phyloP scores from a whole-genome alignment of 306 rosid species.

The Gynostemma pentaphyllum region DNA sequence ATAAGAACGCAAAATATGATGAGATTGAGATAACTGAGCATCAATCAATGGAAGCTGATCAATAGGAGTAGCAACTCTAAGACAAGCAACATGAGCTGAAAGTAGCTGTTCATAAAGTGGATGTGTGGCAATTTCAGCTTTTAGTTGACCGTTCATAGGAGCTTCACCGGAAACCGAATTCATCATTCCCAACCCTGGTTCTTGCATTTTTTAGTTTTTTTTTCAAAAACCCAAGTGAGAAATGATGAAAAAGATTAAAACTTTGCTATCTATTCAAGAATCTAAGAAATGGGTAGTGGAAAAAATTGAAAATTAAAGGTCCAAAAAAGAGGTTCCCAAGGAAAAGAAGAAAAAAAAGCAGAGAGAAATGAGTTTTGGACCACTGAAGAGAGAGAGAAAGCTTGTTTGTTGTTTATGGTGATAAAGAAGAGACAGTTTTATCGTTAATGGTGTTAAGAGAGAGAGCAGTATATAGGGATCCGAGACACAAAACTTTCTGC shows the following conservation, averaged over 20 bases:
- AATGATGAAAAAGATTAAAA: too few species aligned
- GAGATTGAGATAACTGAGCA: constrained; percentile 82
- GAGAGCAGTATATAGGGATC: constrained; percentile 1
- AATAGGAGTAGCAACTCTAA: constrained; percentile 90
- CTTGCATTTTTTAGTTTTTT: constrained; percentile 85
- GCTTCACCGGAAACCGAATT: constrained; percentile 23
- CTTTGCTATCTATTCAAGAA: background rate
- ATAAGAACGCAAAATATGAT: constrained; percentile 68
- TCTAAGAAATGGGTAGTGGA: background rate
- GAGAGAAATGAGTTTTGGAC: background rate
- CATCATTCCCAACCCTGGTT: constrained; percentile 67
- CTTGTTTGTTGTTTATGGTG: background rate
- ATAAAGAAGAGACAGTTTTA: constrained; percentile 4
- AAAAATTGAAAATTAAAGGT: background rate
- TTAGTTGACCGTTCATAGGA: constrained; percentile 34
- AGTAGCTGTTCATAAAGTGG: constrained; percentile 82
- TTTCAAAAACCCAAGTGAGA: too few species aligned
- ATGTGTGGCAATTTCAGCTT: constrained; percentile 84
- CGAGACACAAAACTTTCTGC: constrained; percentile 11
- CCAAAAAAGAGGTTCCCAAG: too few species aligned
- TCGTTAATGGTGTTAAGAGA: constrained; percentile 3
- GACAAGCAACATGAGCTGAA: constrained; percentile 75
- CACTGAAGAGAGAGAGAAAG: background rate
- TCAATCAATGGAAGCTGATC: constrained; percentile 89
- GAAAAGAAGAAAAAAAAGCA: background rate